phyloP scores from a whole-genome alignment of 768 basidiomycete species.

The Russula sp. region DNA sequence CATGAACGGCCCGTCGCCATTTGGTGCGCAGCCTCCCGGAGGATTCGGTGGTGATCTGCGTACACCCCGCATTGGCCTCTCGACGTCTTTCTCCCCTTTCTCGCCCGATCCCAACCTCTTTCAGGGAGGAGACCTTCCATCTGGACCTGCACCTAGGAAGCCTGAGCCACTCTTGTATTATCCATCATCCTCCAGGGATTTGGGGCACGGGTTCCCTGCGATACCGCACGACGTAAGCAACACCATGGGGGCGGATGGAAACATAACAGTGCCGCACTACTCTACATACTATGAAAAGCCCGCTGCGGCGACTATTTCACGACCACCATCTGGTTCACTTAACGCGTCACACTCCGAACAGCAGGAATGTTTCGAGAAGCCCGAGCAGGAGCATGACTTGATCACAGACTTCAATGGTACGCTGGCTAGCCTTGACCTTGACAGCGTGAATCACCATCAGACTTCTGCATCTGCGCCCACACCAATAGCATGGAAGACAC shows the following conservation, averaged over 20 bases:
- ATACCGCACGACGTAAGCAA: conserved; percentile 11
- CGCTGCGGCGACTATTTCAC: conserved; percentile 24
- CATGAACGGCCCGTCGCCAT: conserved; percentile 10
- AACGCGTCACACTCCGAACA: conserved; percentile 21
- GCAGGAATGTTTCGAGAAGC: conserved; percentile 23
- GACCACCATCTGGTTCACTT: conserved; percentile 23
- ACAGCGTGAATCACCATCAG: conserved; percentile 26
- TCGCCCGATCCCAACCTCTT: conserved; percentile 63
- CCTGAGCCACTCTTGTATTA: conserved; percentile 41
- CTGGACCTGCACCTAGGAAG: conserved; percentile 30
- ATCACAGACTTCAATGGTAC: conserved; percentile 72
- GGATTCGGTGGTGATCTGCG: conserved; percentile 13
- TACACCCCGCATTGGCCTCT: conserved; percentile 14
- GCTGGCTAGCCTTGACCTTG: conserved; percentile 66
- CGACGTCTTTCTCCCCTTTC: conserved; percentile 57
- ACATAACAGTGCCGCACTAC: conserved; percentile 37
- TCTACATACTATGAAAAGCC: conserved; percentile 38
- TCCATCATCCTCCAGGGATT: conserved; percentile 21
- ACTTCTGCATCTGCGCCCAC: background rate
- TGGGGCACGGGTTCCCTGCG: conserved; percentile 29
- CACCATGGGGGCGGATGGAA: conserved; percentile 36
- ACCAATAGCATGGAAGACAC: conserved; percentile 5
- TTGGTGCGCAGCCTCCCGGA: conserved; percentile 14
- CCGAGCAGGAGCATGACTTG: conserved; percentile 36
- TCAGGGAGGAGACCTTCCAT: conserved; percentile 32